Percentiles rank a stretch among this genome's conserved stretches.
phyloP scores from a whole-genome alignment of 768 basidiomycete genomes.

The Boletus rubescentipes region DNA sequence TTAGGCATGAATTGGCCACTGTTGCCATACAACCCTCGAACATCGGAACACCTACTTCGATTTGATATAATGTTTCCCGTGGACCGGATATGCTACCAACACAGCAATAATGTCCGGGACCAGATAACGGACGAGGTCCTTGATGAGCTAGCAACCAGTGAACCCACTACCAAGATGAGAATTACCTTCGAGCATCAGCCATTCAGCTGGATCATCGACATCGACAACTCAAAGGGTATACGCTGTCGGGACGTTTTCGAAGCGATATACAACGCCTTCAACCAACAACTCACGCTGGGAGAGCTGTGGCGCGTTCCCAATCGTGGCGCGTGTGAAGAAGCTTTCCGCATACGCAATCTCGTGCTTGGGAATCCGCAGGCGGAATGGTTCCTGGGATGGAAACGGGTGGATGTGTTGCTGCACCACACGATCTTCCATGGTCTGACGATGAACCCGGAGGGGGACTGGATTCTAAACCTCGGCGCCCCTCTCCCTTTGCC shows the following conservation, averaged over 20 bases:
- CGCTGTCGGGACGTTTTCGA: slow-evolving; percentile 55
- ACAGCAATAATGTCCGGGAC: slow-evolving; percentile 16
- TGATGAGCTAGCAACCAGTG: slow-evolving; percentile 41
- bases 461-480: slow-evolving; percentile 31
- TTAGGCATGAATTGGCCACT: slow-evolving; percentile 44
- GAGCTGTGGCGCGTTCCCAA: slow-evolving; percentile 37
- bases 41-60: slow-evolving; percentile 35
- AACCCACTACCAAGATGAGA: slow-evolving; percentile 42
- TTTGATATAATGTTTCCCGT: slow-evolving; percentile 49
- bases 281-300: slow-evolving; percentile 39
- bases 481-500: slow-evolving; percentile 1
- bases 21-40: slow-evolving; percentile 35
- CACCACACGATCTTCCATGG: slow-evolving; percentile 53
- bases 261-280: slow-evolving; percentile 49
- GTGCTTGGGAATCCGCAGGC: slow-evolving; percentile 34
- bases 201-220: slow-evolving; percentile 37
- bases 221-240: slow-evolving; percentile 40
- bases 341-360: slow-evolving; percentile 43
- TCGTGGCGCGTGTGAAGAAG: slow-evolving; percentile 31
- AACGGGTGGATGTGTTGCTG: slow-evolving; percentile 51
- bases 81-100: slow-evolving; percentile 28
- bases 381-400: slow-evolving; percentile 45
- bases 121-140: slow-evolving; percentile 36
- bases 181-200: slow-evolving; percentile 39
- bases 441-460: slow-evolving; percentile 30